A percentile compares a stretch with the other conserved stretches of the same genome.
phyloP scores from a whole-genome alignment of 345 rosid genomes.

The Chamaenerion angustifolium region DNA sequence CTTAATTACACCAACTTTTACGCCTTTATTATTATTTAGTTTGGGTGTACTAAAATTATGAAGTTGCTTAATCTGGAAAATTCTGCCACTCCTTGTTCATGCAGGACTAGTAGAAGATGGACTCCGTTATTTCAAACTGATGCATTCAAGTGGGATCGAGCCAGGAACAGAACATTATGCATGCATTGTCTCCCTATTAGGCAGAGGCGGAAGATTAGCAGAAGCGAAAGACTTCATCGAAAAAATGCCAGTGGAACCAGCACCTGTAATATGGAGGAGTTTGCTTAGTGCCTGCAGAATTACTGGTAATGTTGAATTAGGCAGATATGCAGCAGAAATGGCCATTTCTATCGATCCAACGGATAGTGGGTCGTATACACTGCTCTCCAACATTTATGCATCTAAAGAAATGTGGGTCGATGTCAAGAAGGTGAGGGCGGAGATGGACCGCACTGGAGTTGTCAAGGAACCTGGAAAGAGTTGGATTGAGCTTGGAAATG shows the following conservation, averaged over 20 bases:
- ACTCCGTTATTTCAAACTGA: conserved; percentile 28
- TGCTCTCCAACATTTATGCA: conserved; percentile 54
- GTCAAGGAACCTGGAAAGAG: conserved; percentile 66
- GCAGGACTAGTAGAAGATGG: conserved; percentile 54
- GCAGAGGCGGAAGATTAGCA: conserved; percentile 43
- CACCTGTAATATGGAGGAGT: conserved; percentile 54
- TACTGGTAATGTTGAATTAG: conserved; percentile 37
- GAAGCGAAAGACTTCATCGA: conserved; percentile 53
- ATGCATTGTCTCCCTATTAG: conserved; percentile 50
- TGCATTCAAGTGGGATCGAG: conserved; percentile 40
- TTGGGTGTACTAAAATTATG: too few relatives aligned
- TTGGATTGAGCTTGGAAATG: conserved; percentile 43
- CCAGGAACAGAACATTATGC: conserved; percentile 61
- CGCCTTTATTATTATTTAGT: too few relatives aligned
- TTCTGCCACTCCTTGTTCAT: too few relatives aligned
- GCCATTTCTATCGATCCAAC: conserved; percentile 41
- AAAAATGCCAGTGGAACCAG: conserved; percentile 38
- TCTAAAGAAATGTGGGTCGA: conserved; percentile 63
- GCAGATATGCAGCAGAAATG: conserved; percentile 55
- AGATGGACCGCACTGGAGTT: conserved; percentile 44
- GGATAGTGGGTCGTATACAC: conserved; percentile 53
- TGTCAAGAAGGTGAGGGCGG: conserved; percentile 45
- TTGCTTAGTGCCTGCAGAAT: conserved; percentile 46
- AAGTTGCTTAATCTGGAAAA: too few relatives aligned
- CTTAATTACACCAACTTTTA: too few relatives aligned